phyloP scores from a whole-genome alignment of 768 basidiomycete species.

The Tremella yokohamensis region DNA sequence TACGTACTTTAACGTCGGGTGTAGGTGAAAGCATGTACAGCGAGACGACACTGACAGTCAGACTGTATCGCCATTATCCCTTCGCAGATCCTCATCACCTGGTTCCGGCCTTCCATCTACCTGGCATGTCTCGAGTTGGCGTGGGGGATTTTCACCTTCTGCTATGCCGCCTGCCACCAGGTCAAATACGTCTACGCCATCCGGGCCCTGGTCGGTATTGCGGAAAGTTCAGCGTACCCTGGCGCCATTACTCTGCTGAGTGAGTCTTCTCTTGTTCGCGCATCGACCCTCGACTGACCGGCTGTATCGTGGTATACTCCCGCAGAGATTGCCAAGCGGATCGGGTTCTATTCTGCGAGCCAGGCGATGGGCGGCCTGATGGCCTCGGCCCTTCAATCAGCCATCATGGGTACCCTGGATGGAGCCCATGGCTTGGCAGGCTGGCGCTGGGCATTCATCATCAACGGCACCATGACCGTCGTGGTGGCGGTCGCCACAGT shows the following conservation, averaged over 20 bases:
- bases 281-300: conserved; percentile 41
- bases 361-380: conserved; percentile 46
- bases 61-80: neutral
- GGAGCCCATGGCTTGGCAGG: conserved; percentile 42
- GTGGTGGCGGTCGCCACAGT: conserved; percentile 27
- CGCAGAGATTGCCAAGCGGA: neutral
- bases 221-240: conserved; percentile 39
- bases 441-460: conserved; percentile 47
- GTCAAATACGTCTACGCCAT: conserved; percentile 16
- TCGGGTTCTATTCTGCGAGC: neutral
- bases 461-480: conserved; percentile 23
- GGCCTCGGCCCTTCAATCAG: conserved; percentile 23
- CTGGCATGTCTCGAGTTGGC: neutral
- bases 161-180: too few relatives aligned
- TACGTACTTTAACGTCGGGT: conserved; percentile 25
- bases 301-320: conserved; percentile 11
- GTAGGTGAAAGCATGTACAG: too few relatives aligned
- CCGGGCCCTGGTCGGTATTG: conserved; percentile 25
- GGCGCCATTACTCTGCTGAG: conserved; percentile 39
- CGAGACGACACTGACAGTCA: neutral
- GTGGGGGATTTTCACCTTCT: neutral
- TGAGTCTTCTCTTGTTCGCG: conserved; percentile 39
- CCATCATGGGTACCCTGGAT: conserved; percentile 35
- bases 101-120: neutral
- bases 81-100: neutral